These are phyloP conservation scores for Botrytis sinoallii DNA, from an alignment of 2,329 filamentous ascomycete genomes.

Conservation along the genomic window DNA sequence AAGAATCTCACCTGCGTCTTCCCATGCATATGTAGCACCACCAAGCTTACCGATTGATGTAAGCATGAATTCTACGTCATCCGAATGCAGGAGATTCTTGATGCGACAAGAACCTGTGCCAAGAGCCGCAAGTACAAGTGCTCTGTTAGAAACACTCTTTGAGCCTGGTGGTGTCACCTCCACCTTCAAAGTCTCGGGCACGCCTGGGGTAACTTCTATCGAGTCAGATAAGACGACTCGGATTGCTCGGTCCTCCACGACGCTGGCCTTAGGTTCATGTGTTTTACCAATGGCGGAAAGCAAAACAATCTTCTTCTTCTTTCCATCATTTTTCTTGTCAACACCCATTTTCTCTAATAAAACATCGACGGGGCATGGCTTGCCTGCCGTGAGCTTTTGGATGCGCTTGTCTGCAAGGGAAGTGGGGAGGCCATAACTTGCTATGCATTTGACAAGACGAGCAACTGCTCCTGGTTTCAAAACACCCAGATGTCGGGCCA, in stretches of 20 bases:
- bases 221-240: constrained; percentile 78
- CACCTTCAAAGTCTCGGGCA: constrained; percentile 62
- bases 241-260: constrained; percentile 84
- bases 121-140: constrained; percentile 88
- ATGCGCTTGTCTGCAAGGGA: constrained; percentile 81
- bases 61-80: constrained; percentile 96
- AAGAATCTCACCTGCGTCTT: constrained; percentile 87
- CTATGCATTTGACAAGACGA: constrained; percentile 85
- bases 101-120: constrained; percentile 83
- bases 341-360: constrained; percentile 92
- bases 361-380: constrained; percentile 81
- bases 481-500: constrained; percentile 84
- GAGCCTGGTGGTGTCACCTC: constrained; percentile 88
- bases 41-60: constrained; percentile 82
- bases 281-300: constrained; percentile 87
- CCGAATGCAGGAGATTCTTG: constrained; percentile 89
- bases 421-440: constrained; percentile 88
- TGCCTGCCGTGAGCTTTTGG: constrained; percentile 77
- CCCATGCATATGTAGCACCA: constrained; percentile 88
- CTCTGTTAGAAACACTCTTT: constrained; percentile 96
- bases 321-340: constrained; percentile 97
- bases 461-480: constrained; percentile 84
- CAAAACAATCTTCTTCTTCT: constrained; percentile 93
- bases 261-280: constrained; percentile 80
- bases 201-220: constrained; percentile 68